Evolutionary conservation across 495 filamentous ascomycete genomes (phyloP).

Genomic region (Xylaria cubensis): DNA sequence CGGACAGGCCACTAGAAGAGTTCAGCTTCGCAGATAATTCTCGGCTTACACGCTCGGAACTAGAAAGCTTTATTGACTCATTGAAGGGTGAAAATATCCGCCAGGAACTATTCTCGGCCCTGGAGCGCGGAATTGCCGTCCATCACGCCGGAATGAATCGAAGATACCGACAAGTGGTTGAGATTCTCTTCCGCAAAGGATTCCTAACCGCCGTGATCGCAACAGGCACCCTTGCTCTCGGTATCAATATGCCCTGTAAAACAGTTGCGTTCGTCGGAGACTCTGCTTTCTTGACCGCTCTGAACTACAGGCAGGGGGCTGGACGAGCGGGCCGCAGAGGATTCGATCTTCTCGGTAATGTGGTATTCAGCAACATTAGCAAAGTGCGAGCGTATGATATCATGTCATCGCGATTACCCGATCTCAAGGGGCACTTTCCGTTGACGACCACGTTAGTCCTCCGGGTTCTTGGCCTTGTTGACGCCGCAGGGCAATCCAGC

Average conservation of each 20-base stretch:
- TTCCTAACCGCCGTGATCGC: slow-evolving; percentile 76
- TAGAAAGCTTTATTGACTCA: slow-evolving; percentile 54
- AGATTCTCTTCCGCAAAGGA: slow-evolving; percentile 77
- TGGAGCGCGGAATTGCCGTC: slow-evolving; percentile 72
- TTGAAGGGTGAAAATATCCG: slow-evolving; percentile 53
- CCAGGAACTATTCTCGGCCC: slow-evolving; percentile 57
- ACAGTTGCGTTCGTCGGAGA: slow-evolving; percentile 81
- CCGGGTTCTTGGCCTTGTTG: slow-evolving; percentile 68
- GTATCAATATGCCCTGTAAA: slow-evolving; percentile 87
- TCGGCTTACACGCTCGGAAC: slow-evolving; percentile 58
- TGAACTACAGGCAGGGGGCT: slow-evolving; percentile 77
- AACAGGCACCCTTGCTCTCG: slow-evolving; percentile 76
- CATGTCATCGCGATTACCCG: slow-evolving; percentile 73
- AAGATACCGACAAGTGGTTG: slow-evolving; percentile 73
- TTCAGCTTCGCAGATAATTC: slow-evolving; percentile 71
- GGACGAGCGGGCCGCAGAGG: slow-evolving; percentile 81
- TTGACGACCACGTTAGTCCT: slow-evolving; percentile 75
- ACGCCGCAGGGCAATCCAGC: slow-evolving; percentile 65
- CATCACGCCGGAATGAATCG: slow-evolving; percentile 83
- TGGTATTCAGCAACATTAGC: slow-evolving; percentile 72
- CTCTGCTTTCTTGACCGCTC: slow-evolving; percentile 71
- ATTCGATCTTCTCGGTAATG: slow-evolving; percentile 81
- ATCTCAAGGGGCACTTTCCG: slow-evolving; percentile 79
- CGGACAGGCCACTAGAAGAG: slow-evolving; percentile 62
- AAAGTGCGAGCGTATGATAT: slow-evolving; percentile 63